Percentiles rank a stretch among this genome's conserved stretches.
phyloP scores from a whole-genome alignment of 2,329 filamentous ascomycete species.

The Colletotrichum scovillei region DNA sequence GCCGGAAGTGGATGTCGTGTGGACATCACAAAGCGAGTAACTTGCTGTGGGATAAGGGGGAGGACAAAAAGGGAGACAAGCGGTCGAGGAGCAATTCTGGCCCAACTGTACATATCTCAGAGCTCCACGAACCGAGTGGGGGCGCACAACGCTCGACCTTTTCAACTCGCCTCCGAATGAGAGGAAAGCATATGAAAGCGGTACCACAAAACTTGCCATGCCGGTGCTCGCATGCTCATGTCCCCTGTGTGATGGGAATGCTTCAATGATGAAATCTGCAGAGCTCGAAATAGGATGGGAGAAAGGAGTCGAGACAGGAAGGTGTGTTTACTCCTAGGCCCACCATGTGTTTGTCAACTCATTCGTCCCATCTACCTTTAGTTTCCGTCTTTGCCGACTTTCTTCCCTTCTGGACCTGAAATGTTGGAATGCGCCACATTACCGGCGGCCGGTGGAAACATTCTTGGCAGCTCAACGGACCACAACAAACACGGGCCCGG shows the following conservation, averaged over 20 bases:
- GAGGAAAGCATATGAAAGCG: conserved; percentile 29
- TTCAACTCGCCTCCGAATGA: conserved; percentile 27
- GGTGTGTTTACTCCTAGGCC: background rate
- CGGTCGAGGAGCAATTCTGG: conserved; percentile 18
- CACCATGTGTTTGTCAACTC: background rate
- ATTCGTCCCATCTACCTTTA: background rate
- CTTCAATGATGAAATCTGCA: conserved; percentile 4
- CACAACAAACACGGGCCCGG: conserved; percentile 28
- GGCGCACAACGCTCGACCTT: conserved; percentile 14
- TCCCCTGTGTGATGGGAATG: conserved; percentile 4
- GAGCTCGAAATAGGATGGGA: background rate
- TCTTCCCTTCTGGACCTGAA: background rate
- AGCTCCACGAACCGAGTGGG: conserved; percentile 9
- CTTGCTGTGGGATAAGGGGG: background rate
- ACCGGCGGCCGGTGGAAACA: conserved; percentile 11
- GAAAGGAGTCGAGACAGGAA: background rate
- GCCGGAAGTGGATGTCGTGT: background rate
- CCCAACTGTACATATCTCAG: conserved; percentile 34
- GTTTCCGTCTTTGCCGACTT: background rate
- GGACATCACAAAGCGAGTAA: background rate
- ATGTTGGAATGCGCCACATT: conserved; percentile 26
- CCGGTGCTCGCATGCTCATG: background rate
- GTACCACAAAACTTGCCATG: background rate
- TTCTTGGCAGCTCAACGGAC: conserved; percentile 13
- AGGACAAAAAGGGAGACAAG: conserved; percentile 12